Conservation (phyloP, 2,329 filamentous ascomycete species). For the Apiospora kogelbergensis region DNA sequence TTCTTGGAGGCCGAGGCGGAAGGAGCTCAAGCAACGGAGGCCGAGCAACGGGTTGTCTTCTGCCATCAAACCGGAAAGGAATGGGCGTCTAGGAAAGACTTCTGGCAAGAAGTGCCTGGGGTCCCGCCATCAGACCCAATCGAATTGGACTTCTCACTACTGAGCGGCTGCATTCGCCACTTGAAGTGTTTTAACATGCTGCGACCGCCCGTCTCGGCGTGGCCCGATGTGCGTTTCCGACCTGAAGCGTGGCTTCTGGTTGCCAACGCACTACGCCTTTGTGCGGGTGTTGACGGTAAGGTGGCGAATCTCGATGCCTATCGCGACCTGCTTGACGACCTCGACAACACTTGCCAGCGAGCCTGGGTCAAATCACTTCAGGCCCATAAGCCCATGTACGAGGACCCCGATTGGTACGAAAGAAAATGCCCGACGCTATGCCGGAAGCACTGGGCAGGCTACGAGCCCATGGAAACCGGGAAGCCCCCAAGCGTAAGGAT, state of each 20-base stretch:
- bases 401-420: constrained; percentile 33
- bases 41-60: constrained; percentile 29
- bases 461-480: constrained; percentile 33
- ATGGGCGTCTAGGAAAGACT: constrained; percentile 29
- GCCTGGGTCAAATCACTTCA: constrained; percentile 28
- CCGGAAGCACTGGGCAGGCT: constrained; percentile 30
- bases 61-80: constrained; percentile 29
- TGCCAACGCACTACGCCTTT: constrained; percentile 30
- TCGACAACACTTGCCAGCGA: constrained; percentile 28
- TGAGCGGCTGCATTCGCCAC: constrained; percentile 31
- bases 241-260: constrained; percentile 32
- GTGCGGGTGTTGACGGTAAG: constrained; percentile 26
- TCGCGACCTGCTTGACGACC: constrained; percentile 28
- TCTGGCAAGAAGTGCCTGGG: constrained; percentile 28
- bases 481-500: constrained; percentile 32
- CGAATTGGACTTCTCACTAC: constrained; percentile 27
- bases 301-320: constrained; percentile 24
- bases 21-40: constrained; percentile 14
- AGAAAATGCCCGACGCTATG: constrained; percentile 25
- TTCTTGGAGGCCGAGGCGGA: constrained; percentile 28
- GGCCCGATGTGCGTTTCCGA: constrained; percentile 30
- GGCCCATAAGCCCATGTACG: constrained; percentile 29
- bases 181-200: constrained; percentile 27
- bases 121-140: constrained; percentile 19
- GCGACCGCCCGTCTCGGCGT: constrained; percentile 27